Evolutionary conservation across 1,284 basidiomycete species (phyloP), one percentile per base, ranked within the genome.

Genomic region (Stygiomarasmius scandens): DNA sequence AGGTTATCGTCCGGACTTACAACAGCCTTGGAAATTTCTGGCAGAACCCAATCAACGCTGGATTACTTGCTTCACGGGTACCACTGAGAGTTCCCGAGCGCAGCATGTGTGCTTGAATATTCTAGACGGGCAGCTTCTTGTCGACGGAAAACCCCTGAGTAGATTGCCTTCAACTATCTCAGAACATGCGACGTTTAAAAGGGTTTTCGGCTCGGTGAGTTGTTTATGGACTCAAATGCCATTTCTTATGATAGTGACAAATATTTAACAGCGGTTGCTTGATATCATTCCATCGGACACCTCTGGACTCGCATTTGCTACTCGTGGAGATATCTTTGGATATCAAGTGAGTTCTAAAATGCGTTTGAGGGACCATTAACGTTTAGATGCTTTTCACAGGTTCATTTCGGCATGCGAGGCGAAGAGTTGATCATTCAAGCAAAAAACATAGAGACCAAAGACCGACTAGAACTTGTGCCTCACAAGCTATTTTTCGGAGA

Each of bases 401-500:
- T 70, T 14, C 62, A 61, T 29, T 68, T 70, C 49, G 48, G 41
- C 14, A 22, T 63, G 45, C 34, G 55, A 25, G 55, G 54, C n/a
- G 32, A 61, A 12, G 52, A 58, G 0, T 58, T 69, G 11, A 36
- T 66, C 12, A 64, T 69, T 23, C 63, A 59, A 19, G 56, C 64
- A 24, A 64, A 62, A 56, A 52, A 32, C 16, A 6, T 41, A 4
- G n/a, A 41, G 22, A 56, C 41, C 6, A 22, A 12, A 0, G 41
- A 61, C 2, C 50, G 64, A 1, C 61, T 70, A 11, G 70, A 80
- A 51, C 60, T 81, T 2, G 65, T 82, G 29, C 78, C 77, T 5
- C 70, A 63, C 22, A 49, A 55, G 5, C 59, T 60, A n/a, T 60
- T 82, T 6, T 19, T 14, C 1, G 60, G 61, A 0, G 80, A 81